Evolutionary conservation across 2,329 filamentous ascomycete genomes (phyloP), one percentile per base, ranked within the genome.

Genomic region (Rutstroemia sp.): DNA sequence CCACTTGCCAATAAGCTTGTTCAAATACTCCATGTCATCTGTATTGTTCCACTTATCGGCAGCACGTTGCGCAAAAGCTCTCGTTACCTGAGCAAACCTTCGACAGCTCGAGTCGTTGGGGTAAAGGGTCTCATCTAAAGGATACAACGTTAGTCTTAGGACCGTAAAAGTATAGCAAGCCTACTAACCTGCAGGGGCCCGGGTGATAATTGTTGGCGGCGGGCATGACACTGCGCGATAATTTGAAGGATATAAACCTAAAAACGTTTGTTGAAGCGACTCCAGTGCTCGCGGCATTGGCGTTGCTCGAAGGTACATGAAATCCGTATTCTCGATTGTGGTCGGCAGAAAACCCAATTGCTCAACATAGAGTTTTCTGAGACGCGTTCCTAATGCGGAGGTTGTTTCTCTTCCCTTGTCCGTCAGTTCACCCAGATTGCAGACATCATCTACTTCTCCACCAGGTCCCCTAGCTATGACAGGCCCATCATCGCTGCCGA

Each of bases 1-100:
- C 83, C 87, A 95, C 70, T 88, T 90, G 38, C 87, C 84, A 54
- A 92, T 83, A 58, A 88, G 73, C 58, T 81, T 84, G 65, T 87
- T 91, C 23, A 96, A 75, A 69, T 95, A 92, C 34, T 80, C 79
- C 85, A 97, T 92, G 58, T 97, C 89, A 14, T 86, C 78, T 0
- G 87, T 82, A 38, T 79, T 73, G 68, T 92, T 92, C 87, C 88
- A 92, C 66, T 81, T 79, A 41, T 83, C 78, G 8, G 87, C 86
- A 5, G 88, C 79, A 44, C 86, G 79, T 66, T 88, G 78, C 4
- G 87, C 86, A 70, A 90, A 92, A 4, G 86, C 83, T 30, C 83
- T 76, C 1, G 84, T 77, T 10, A 94, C 76, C 57, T 83, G 80
- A 42, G 83, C 82, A 68, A 92, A 89, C 27, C 89, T 81, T 48